Base-by-base conservation (phyloP, 768 basidiomycete species). In the Phlebiopsis gigantea region DNA sequence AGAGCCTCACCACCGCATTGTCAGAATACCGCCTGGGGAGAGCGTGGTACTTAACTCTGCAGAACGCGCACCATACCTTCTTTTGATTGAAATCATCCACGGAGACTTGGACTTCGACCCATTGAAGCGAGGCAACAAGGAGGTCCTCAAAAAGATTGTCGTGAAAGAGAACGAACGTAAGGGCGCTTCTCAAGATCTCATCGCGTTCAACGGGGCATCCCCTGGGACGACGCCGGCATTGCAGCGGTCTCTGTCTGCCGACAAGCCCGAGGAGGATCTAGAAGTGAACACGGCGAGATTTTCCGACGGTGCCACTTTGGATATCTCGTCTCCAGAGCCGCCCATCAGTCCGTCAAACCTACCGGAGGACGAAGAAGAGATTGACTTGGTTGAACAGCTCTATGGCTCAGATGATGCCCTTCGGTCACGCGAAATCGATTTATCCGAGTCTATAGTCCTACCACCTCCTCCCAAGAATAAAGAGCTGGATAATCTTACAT, bases 21-120 rank as follows among this genome's bases (percentile, higher is more conserved):
- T 98, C 50, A 86, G 97, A 61, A 96, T 99, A 66, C 95, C 96
- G 10, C 96, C 97, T 2, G 93, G 95, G 14, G 97, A 99, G 75
- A 90, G 92, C 56, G 97, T 98, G 45, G 97, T 98, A 9, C 80
- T 99, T 25, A 99, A 99, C 68, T 98, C 96, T 19, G 97, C 97
- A 2, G 95, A 99, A 71, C 82, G 90, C 31, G 94, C 93, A 0
- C 97, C 97, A 4, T 99, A 91, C 68, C 78, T 99, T 19, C 80
- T 99, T 22, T 79, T 95, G 59, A 82, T 98, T 57, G 97, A 99
- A 71, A 87, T 98, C 45, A 77, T 98, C 28, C 82, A 84, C 59
- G 86, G 84, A 29, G 96, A 98, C 63, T 79, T 99, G 30, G 90
- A 96, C 68, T 98, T 99, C 68, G 90, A 97, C 65, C 91, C 96